Conservation (phyloP, 768 basidiomycete genomes). For the Podaxis mareebaensis region DNA sequence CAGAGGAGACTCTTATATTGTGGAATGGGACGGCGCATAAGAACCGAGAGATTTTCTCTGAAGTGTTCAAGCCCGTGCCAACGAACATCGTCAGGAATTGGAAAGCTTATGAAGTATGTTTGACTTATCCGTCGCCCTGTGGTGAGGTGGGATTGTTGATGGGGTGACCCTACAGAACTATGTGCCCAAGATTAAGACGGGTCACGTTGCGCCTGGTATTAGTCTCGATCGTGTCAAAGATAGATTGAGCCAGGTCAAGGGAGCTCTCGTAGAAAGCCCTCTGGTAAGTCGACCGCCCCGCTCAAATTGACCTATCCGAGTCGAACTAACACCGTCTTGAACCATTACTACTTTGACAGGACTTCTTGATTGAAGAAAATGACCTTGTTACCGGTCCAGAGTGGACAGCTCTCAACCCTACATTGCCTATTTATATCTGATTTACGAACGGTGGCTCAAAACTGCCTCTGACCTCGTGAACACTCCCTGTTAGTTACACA, state of each 20-base stretch:
- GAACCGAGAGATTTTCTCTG: slow-evolving; percentile 86
- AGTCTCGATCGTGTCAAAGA: slow-evolving; percentile 71
- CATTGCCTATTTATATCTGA: slow-evolving; percentile 78
- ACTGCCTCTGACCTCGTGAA: slow-evolving; percentile 1
- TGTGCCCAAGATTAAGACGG: slow-evolving; percentile 73
- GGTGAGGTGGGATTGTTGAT: neutral
- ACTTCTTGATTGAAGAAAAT: slow-evolving; percentile 83
- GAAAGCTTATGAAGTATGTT: slow-evolving; percentile 72
- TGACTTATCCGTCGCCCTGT: neutral
- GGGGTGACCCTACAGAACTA: slow-evolving; percentile 50
- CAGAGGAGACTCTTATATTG: slow-evolving; percentile 55
- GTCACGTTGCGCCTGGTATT: slow-evolving; percentile 77
- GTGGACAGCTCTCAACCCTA: slow-evolving; percentile 76
- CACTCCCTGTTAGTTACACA: neutral
- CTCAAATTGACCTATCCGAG: neutral
- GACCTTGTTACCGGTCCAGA: slow-evolving; percentile 69
- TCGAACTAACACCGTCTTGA: slow-evolving; percentile 12
- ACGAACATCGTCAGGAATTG: slow-evolving; percentile 80
- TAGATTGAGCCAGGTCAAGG: slow-evolving; percentile 66
- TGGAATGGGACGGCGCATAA: slow-evolving; percentile 71
- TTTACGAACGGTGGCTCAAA: neutral
- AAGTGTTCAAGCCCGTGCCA: slow-evolving; percentile 85
- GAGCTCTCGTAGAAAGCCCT: slow-evolving; percentile 76
- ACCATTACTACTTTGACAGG: slow-evolving; percentile 39
- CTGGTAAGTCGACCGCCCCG: slow-evolving; percentile 41